phyloP scores from a whole-genome alignment of 108 stramenopile genomes.

The Stephanodiscus minutulus region DNA sequence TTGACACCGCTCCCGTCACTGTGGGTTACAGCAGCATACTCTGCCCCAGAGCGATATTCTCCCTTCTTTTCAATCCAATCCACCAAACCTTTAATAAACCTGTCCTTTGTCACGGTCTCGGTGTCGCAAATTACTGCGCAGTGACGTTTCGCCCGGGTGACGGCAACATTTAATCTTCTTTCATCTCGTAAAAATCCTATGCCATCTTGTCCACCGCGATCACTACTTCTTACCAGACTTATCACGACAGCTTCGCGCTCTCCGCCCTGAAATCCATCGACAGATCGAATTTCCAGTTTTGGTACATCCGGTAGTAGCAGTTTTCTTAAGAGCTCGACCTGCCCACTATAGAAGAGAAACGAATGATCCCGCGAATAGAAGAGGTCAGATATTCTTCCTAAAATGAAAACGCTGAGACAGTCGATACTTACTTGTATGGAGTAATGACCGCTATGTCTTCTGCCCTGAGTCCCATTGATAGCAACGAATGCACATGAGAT shows the following conservation, averaged over 20 bases:
- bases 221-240: conserved; percentile 92
- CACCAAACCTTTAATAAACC: conserved; percentile 69
- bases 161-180: conserved; percentile 97
- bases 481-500: conserved; percentile 73
- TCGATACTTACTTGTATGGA: conserved; percentile 50
- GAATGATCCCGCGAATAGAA: not conserved
- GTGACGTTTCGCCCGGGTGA: conserved; percentile 34
- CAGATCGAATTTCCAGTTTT: conserved; percentile 88
- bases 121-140: conserved; percentile 78
- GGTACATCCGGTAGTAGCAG: conserved; percentile 64
- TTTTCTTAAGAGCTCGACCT: conserved; percentile 83
- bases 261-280: conserved; percentile 99
- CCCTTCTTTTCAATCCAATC: conserved; percentile 83
- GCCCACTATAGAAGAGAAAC: conserved; percentile 71
- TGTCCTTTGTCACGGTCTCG: conserved; percentile 79
- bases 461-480: conserved; percentile 66
- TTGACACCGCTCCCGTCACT: conserved; percentile 4
- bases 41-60: conserved; percentile 70
- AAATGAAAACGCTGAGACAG: not conserved
- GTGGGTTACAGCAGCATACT: conserved; percentile 28
- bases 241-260: conserved; percentile 97
- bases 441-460: conserved; percentile 95
- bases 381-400: not conserved
- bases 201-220: conserved; percentile 64
- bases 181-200: conserved; percentile 96